Base-by-base conservation (phyloP, 495 filamentous ascomycete genomes). In the Evernia prunastri region DNA sequence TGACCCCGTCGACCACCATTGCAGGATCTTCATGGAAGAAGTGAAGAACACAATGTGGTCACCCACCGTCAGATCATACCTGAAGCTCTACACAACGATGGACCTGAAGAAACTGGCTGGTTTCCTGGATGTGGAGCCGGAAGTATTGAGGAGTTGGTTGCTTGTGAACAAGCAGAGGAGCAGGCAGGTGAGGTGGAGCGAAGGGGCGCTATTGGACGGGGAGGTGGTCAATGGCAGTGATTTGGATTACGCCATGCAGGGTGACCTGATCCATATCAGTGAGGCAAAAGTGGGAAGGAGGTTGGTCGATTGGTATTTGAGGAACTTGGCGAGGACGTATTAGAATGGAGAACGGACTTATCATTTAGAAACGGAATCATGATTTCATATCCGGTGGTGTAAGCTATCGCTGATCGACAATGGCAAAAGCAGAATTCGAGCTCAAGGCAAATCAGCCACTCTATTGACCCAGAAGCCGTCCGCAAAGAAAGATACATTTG, bases 81-180 rank as follows among this genome's bases (percentile, higher is more conserved):
- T 98, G 63, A 94, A 96, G 74, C 91, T 98, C 61, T 98, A 98
- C 83, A 97, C 95, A 47, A 98, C 95, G 66, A 97, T 97, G 91
- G 94, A 98, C 72, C 80, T 98, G 67, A 93, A 95, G 81, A 98
- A 98, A 79, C 85, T 98, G 61, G 93, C 94, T 62, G 92, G 91
- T 59, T 97, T 98, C 84, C 82, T 98, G 56, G 92, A 97, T 67
- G 90, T 96, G 54, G 85, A 96, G 74, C 88, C 92, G 6, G 95
- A 97, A 77, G 87, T 92, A 77, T 81, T 98, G 70, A 82, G 94
- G 67, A 86, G 86, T 42, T 94, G 91, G 86, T 79, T 98, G 57
- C 78, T 97, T 47, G 91, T 98, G 49, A 97, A 95, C 81, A 98
- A 98, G 86, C 94, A 98, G 81, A 86, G 95, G 70, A 96, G 87